These are phyloP conservation scores for Penicillium bialowiezense DNA, from an alignment of 495 filamentous ascomycete species.

Conservation along the genomic window DNA sequence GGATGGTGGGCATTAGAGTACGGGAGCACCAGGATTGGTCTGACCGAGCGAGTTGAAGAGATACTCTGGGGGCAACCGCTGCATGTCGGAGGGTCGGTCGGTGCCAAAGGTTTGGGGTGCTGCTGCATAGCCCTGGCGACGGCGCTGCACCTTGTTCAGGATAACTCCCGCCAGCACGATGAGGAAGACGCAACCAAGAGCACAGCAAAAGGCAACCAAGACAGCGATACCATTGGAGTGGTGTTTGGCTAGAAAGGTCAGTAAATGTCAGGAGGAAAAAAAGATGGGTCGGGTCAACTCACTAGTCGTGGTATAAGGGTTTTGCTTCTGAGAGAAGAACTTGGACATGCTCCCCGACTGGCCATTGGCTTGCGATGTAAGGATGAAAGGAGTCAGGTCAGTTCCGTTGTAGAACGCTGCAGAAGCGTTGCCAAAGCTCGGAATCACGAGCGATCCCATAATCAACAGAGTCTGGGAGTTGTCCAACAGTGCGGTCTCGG, in stretches of 20 bases:
- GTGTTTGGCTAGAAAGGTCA: constrained; percentile 45
- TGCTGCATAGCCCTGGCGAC: constrained; percentile 80
- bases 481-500: constrained; percentile 57
- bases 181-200: constrained; percentile 81
- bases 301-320: constrained; percentile 59
- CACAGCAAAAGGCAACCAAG: constrained; percentile 86
- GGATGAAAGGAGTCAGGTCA: constrained; percentile 70
- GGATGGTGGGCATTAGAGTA: constrained; percentile 28
- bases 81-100: constrained; percentile 72
- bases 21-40: constrained; percentile 34
- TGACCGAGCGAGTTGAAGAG: constrained; percentile 62
- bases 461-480: constrained; percentile 71
- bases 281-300: constrained; percentile 23
- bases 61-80: constrained; percentile 76
- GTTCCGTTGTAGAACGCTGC: constrained; percentile 85
- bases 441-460: constrained; percentile 73
- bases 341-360: constrained; percentile 69
- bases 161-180: constrained; percentile 83
- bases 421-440: constrained; percentile 78
- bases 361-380: constrained; percentile 64
- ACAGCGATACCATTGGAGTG: constrained; percentile 85
- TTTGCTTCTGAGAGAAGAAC: constrained; percentile 72
- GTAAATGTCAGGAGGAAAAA: constrained; percentile 12
- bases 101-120: constrained; percentile 68
- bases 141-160: constrained; percentile 77